These are phyloP conservation scores for Tausonia pullulans DNA, from an alignment of 1,284 basidiomycete species.

Conservation along the genomic window DNA sequence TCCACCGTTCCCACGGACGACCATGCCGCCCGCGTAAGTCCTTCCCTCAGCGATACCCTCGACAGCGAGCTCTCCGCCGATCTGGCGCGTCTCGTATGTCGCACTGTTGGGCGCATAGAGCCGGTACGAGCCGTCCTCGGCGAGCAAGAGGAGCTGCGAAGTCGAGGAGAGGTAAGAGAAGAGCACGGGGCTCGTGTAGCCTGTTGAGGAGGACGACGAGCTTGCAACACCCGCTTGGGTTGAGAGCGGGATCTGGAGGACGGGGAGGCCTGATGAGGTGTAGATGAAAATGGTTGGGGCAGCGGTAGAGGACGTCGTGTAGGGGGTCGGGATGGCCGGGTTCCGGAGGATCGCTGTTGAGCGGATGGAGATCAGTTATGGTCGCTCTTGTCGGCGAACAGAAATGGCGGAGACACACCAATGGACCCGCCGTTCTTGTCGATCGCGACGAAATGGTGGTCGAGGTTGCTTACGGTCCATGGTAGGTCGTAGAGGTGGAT, in stretches of 20 bases:
- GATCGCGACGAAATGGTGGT: slow-evolving; percentile 68
- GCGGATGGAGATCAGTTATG: not conserved
- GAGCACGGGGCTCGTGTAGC: slow-evolving; percentile 18
- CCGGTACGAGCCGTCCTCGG: slow-evolving; percentile 84
- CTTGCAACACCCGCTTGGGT: not conserved
- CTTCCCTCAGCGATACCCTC: slow-evolving; percentile 73
- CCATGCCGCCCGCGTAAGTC: slow-evolving; percentile 74
- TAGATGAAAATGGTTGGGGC: slow-evolving; percentile 38
- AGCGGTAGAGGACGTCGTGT: slow-evolving; percentile 33
- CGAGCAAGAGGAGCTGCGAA: slow-evolving; percentile 71
- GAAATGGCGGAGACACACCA: slow-evolving; percentile 41
- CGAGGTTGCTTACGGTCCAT: slow-evolving; percentile 66
- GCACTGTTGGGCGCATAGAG: slow-evolving; percentile 48
- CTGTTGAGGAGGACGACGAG: not conserved
- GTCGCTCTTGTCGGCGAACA: not conserved
- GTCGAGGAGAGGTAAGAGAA: slow-evolving; percentile 25
- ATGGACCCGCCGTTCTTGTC: slow-evolving; percentile 80
- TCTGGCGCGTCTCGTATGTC: slow-evolving; percentile 58
- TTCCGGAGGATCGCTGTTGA: slow-evolving; percentile 76
- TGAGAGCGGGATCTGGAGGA: slow-evolving; percentile 18
- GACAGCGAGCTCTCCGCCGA: slow-evolving; percentile 75
- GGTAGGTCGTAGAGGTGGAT: slow-evolving; percentile 74
- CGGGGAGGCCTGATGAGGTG: slow-evolving; percentile 35
- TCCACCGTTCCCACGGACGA: slow-evolving; percentile 68
- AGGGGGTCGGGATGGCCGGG: slow-evolving; percentile 65